A percentile compares a stretch with the other conserved stretches of the same genome.
Evolutionary conservation across 2,329 filamentous ascomycete species (phyloP).

Genomic region (Teratosphaeria viscida): DNA sequence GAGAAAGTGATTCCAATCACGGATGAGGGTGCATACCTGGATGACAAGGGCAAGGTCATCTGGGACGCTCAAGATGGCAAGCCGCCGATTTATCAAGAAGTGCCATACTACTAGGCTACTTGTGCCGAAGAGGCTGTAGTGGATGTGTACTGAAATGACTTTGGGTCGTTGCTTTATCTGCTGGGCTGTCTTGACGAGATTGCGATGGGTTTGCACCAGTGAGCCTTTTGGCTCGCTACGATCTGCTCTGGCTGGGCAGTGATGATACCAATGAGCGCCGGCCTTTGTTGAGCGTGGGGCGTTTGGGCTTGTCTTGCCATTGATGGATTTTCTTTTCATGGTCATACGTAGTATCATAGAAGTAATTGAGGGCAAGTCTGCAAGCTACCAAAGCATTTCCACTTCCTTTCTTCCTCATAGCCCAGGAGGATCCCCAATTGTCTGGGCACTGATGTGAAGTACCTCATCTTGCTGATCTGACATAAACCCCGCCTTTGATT

Average conservation of each 20-base stretch:
- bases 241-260: neutral
- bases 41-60: slow-evolving; percentile 57
- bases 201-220: neutral
- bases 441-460: too few species aligned
- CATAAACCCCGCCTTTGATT: too few species aligned
- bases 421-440: too few species aligned
- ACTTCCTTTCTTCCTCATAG: too few species aligned
- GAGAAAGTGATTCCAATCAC: slow-evolving; percentile 64
- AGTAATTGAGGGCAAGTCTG: neutral
- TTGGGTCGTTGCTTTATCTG: neutral
- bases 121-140: neutral
- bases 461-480: too few species aligned
- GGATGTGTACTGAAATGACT: neutral
- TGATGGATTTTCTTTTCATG: neutral
- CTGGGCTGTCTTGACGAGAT: neutral
- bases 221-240: neutral
- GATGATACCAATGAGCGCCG: neutral
- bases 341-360: neutral
- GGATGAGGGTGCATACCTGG: slow-evolving; percentile 61
- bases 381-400: too few species aligned
- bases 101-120: slow-evolving; percentile 37
- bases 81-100: slow-evolving; percentile 51
- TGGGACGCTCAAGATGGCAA: slow-evolving; percentile 47
- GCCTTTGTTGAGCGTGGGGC: neutral
- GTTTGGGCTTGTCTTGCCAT: neutral